Conservation (phyloP, 176 grass and related monocot genomes). For the Themeda triandra region DNA sequence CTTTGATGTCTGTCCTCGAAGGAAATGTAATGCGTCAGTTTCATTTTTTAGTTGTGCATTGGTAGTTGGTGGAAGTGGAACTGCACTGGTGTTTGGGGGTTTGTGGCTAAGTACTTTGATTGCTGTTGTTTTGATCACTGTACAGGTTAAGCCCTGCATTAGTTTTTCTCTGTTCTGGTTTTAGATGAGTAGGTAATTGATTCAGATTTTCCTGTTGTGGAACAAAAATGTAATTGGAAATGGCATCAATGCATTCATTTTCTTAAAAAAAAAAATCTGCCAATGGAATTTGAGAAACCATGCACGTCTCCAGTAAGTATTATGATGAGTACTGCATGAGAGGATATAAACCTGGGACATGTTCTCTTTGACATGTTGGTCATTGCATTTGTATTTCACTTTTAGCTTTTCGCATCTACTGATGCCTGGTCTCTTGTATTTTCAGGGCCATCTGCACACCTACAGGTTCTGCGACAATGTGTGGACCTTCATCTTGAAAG, state of each 20-base stretch:
- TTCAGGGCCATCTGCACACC: slow-evolving; percentile 88
- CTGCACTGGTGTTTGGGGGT: no score
- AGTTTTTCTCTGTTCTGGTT: not conserved
- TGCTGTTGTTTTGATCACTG: no score
- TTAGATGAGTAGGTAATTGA: no score
- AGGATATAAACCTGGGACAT: not conserved
- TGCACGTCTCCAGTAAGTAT: no score
- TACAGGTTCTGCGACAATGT: slow-evolving; percentile 99
- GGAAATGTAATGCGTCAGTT: no score
- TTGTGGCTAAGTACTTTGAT: not conserved
- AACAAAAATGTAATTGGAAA: no score
- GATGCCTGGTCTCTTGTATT: not conserved
- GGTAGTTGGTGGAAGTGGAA: not conserved
- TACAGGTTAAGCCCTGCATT: not conserved
- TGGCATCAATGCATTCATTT: no score
- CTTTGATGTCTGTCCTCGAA: no score
- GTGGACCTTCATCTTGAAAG: slow-evolving; percentile 87
- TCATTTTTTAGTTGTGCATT: not conserved
- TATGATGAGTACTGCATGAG: no score
- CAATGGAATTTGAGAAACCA: no score
- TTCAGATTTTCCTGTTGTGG: no score
- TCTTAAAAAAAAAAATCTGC: no score
- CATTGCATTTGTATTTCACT: not conserved
- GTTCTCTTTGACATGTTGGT: not conserved
- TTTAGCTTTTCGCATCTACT: not conserved